Evolutionary conservation across 2,329 filamentous ascomycete species (phyloP).

Genomic region (Claviceps humidiphila): DNA sequence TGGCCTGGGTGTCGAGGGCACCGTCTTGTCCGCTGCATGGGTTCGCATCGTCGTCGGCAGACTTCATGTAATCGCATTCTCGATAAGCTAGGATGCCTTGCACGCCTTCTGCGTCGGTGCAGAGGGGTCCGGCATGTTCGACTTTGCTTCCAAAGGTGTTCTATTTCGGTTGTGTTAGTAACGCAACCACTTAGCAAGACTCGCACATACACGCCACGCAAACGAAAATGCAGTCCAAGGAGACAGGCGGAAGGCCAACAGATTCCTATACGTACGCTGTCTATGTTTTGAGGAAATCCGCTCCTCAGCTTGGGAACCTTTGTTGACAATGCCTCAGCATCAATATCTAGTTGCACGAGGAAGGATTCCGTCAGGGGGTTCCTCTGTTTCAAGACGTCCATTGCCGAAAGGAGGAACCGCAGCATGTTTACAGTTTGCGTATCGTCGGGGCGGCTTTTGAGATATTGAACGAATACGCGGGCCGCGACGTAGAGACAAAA

Average conservation of each 20-base stretch:
- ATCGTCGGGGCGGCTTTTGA: conserved; percentile 88
- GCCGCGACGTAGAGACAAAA: conserved; percentile 96
- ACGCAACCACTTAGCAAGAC: too few relatives aligned
- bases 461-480: conserved; percentile 86
- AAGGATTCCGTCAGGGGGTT: conserved; percentile 93
- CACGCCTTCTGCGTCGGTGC: conserved; percentile 23
- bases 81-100: conserved; percentile 31
- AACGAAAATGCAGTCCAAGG: neutral
- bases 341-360: conserved; percentile 81
- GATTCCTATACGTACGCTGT: conserved; percentile 30
- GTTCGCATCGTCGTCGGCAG: conserved; percentile 26
- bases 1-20: conserved; percentile 20
- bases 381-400: conserved; percentile 75
- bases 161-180: neutral
- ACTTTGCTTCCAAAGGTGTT: conserved; percentile 1
- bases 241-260: neutral
- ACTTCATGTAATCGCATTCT: conserved; percentile 30
- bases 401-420: conserved; percentile 81
- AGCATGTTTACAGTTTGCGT: conserved; percentile 64
- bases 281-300: conserved; percentile 38
- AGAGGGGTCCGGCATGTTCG: conserved; percentile 11
- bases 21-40: conserved; percentile 25
- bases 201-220: neutral
- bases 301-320: conserved; percentile 44
- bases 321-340: conserved; percentile 62